Evolutionary conservation across 2,329 filamentous ascomycete species (phyloP).

Genomic region (Chrysoporthe austroafricana): DNA sequence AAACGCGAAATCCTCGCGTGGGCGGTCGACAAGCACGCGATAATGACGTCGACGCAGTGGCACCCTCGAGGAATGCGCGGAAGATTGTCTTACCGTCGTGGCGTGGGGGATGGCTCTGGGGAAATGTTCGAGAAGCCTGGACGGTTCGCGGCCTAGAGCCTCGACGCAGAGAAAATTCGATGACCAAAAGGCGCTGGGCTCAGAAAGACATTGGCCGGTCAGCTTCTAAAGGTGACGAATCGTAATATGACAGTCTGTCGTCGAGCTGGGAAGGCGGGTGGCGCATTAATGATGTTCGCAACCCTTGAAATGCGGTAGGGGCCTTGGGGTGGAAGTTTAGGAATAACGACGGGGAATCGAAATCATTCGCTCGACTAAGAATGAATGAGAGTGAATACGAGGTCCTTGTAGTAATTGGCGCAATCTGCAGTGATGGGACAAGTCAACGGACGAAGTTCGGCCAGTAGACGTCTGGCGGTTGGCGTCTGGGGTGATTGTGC

Average conservation of each 20-base stretch:
- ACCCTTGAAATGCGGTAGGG: slow-evolving; percentile 14
- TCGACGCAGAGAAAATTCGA: neutral
- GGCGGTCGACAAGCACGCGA: slow-evolving; percentile 16
- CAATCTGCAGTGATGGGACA: neutral
- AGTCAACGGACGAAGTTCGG: slow-evolving; percentile 4
- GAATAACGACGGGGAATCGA: slow-evolving; percentile 11
- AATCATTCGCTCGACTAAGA: neutral
- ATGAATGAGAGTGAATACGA: neutral
- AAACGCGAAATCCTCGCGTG: slow-evolving; percentile 16
- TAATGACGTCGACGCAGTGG: slow-evolving; percentile 23
- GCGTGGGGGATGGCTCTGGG: slow-evolving; percentile 9
- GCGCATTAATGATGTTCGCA: slow-evolving; percentile 24
- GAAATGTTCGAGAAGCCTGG: slow-evolving; percentile 8
- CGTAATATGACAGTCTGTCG: slow-evolving; percentile 15
- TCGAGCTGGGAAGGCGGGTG: slow-evolving; percentile 14
- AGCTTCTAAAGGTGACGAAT: slow-evolving; percentile 12
- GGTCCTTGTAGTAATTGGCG: neutral
- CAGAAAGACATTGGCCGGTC: slow-evolving; percentile 1
- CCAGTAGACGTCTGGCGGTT: slow-evolving; percentile 12
- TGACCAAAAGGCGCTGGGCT: neutral
- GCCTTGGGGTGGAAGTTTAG: slow-evolving; percentile 13
- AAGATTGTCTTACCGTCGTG: slow-evolving; percentile 15
- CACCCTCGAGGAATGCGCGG: slow-evolving; percentile 21
- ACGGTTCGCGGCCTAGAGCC: neutral
- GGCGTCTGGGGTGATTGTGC: neutral